Conservation (phyloP, 2,329 filamentous ascomycete genomes). For the Alternaria rosae region DNA sequence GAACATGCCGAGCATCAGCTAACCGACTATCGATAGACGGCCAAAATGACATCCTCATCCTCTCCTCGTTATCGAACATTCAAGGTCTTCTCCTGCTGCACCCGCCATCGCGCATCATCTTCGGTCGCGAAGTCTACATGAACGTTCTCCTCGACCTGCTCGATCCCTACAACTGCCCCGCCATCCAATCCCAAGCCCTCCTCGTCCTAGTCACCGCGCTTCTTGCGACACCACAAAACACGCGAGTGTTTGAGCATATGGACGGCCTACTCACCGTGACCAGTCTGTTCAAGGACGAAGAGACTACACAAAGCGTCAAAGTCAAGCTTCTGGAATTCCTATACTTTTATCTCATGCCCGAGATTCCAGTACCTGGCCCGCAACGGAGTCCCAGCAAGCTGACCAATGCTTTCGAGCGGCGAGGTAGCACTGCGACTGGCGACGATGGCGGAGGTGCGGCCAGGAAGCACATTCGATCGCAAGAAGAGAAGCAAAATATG, state of each 20-base stretch:
- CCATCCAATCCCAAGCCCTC: slow-evolving; percentile 88
- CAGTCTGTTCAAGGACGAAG: slow-evolving; percentile 87
- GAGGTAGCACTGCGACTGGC: slow-evolving; percentile 38
- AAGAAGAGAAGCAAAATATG: slow-evolving; percentile 82
- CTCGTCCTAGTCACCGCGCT: slow-evolving; percentile 89
- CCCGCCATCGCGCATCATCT: slow-evolving; percentile 85
- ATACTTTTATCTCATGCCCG: slow-evolving; percentile 98
- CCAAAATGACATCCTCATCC: slow-evolving; percentile 85
- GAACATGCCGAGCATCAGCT: background rate
- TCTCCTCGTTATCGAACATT: slow-evolving; percentile 85
- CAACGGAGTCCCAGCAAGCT: slow-evolving; percentile 46
- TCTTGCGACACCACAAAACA: slow-evolving; percentile 85
- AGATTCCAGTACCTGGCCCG: slow-evolving; percentile 64
- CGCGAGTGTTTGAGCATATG: slow-evolving; percentile 87
- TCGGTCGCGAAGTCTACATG: slow-evolving; percentile 91
- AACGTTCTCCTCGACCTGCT: slow-evolving; percentile 95
- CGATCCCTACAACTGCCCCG: slow-evolving; percentile 86
- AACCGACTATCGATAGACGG: slow-evolving; percentile 60
- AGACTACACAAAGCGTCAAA: slow-evolving; percentile 87
- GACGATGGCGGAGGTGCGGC: slow-evolving; percentile 37
- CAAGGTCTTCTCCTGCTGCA: slow-evolving; percentile 90
- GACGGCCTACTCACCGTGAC: slow-evolving; percentile 93
- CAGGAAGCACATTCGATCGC: slow-evolving; percentile 62
- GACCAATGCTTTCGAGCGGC: slow-evolving; percentile 40
- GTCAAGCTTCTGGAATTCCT: slow-evolving; percentile 96